Conservation (phyloP, 2,329 filamentous ascomycete genomes). For the Juglanconis oblonga region DNA sequence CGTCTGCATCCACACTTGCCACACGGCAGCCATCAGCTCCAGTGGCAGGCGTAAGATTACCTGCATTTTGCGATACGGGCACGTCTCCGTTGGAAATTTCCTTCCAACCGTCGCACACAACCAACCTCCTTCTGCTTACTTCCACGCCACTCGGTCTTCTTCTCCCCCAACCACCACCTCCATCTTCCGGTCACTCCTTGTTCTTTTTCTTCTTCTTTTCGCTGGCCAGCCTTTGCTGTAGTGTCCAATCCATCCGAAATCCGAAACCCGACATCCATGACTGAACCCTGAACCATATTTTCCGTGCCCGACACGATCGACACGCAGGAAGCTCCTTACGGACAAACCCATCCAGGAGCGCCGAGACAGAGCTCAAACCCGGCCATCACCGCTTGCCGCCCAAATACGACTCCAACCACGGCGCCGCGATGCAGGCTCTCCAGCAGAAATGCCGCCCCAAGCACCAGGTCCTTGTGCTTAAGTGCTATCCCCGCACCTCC, state of each 20-base stretch:
- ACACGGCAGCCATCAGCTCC: too few species aligned
- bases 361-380: not conserved
- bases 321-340: not conserved
- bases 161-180: too few species aligned
- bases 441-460: constrained; percentile 78
- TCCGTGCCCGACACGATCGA: not conserved
- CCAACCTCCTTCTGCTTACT: not conserved
- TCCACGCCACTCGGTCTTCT: not conserved
- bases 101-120: too few species aligned
- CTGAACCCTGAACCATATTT: not conserved
- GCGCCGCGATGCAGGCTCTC: constrained; percentile 58
- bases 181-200: not conserved
- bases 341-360: not conserved
- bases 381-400: not conserved
- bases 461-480: constrained; percentile 92
- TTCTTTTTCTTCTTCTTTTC: not conserved
- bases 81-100: too few species aligned
- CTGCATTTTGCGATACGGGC: too few species aligned
- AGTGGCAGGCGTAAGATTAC: too few species aligned
- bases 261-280: too few species aligned
- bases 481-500: constrained; percentile 91
- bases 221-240: too few species aligned
- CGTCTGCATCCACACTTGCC: too few species aligned
- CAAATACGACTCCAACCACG: not conserved
- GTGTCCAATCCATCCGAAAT: too few species aligned